Base-by-base conservation (phyloP, 2,329 filamentous ascomycete species). In the Ilyonectria robusta region DNA sequence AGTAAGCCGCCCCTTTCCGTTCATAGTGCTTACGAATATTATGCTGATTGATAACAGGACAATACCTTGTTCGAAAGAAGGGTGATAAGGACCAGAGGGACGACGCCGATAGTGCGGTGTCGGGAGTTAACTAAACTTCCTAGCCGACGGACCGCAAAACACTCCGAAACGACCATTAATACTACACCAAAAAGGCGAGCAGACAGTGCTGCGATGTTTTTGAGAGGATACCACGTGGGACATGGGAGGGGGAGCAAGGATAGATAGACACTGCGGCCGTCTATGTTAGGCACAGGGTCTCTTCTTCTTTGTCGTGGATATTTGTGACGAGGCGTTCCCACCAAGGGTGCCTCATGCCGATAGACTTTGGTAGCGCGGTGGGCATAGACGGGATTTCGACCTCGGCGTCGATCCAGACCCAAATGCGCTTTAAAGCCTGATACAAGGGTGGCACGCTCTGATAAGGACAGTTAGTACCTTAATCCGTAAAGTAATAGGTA, bases 371-470 rank as follows among this genome's bases (percentile, higher is more conserved):
- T 15, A 78, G 47, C 42, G 64, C 47, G 44, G 46, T 40, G 40
- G 61, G 62, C 37, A 60, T 66, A 44, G 59, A 48, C 6, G 68
- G 66, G 44, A 73, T 29, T 40, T 70, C 65, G 35, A 78, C 66
- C 11, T 79, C 76, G 8, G 48, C 46, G 29, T 78, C 70, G 42
- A 83, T 78, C 81, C 81, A 83, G 23, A 13, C 37, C 76, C 80
- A 80, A 21, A 82, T 81, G 37, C 77, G 70, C 57, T 75, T 59
- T 17, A 83, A 71, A 13, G 78, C 75, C 1, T 70, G 59, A 56
- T 78, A 81, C 6, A 82, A 72, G 15, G 81, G 81, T 23, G 81
- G 81, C 2, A 83, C 81, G 62, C 81, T 83, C 81, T 83, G 26
- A 67, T 19, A 53, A 55, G 56, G 15, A 46, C 42, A 42, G 54